Conservation (phyloP, 2,329 filamentous ascomycete genomes). For the Stagonosporopsis cucurbitacearum region DNA sequence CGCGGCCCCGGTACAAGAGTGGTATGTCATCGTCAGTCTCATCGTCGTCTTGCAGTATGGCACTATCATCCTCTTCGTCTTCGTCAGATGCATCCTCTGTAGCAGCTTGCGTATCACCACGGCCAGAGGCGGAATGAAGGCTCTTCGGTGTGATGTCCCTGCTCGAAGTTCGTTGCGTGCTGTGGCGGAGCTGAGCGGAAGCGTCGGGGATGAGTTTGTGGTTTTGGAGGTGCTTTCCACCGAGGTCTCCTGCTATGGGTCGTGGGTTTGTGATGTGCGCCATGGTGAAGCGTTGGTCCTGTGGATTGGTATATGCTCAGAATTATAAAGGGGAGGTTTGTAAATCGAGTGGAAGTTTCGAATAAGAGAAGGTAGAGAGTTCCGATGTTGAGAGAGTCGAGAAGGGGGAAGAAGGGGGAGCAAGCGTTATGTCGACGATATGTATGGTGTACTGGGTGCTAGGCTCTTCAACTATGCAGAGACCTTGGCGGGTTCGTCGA, state of each 20-base stretch:
- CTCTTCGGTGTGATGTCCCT: slow-evolving; percentile 28
- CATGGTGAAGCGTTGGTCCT: slow-evolving; percentile 29
- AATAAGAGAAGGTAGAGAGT: slow-evolving; percentile 7
- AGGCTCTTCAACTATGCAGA: slow-evolving; percentile 48
- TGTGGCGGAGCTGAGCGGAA: slow-evolving; percentile 28
- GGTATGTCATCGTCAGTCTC: slow-evolving; percentile 43
- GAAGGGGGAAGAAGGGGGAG: slow-evolving; percentile 20
- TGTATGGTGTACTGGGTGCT: slow-evolving; percentile 43
- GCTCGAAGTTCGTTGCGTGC: slow-evolving; percentile 29
- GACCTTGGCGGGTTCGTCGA: slow-evolving; percentile 42
- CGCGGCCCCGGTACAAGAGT: slow-evolving; percentile 43
- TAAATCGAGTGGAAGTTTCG: not conserved
- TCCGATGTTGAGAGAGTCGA: slow-evolving; percentile 13
- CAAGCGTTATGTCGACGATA: slow-evolving; percentile 36
- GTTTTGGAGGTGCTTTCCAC: slow-evolving; percentile 40
- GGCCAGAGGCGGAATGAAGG: slow-evolving; percentile 31
- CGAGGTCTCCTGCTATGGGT: slow-evolving; percentile 36
- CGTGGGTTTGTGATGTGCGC: slow-evolving; percentile 34
- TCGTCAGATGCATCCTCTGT: slow-evolving; percentile 41
- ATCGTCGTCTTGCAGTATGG: slow-evolving; percentile 44
- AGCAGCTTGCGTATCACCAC: slow-evolving; percentile 35
- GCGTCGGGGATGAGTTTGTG: slow-evolving; percentile 38
- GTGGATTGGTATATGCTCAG: not conserved
- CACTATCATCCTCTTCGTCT: slow-evolving; percentile 47
- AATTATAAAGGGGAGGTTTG: not conserved